Evolutionary conservation across 371 early-diverging fungal genomes (phyloP), one percentile per base, ranked within the genome.

Genomic region (Funneliformis caledonium): DNA sequence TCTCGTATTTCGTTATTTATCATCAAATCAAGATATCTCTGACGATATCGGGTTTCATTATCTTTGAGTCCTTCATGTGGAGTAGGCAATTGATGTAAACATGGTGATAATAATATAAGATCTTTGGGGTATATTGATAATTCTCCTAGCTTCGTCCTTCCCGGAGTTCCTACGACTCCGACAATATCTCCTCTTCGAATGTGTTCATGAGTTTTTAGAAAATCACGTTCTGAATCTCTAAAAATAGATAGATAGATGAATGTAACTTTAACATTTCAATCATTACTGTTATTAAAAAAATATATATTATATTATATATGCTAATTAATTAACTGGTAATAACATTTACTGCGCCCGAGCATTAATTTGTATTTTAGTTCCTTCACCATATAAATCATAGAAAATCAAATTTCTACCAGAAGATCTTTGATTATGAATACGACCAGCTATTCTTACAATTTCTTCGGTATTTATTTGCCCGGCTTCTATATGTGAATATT

Each of bases 121-220:
- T 96, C 93, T 83, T 88, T 88, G 82, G 97, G 95, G 90, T 97
- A 96, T 75, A 99, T 94, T 78, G 99, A 98, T 68, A 99, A 91
- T 87, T 99, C 99, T 78, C 99, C 99, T 82, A 90, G 92, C 12
- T 72, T 62, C 9, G 81, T 59, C 37, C 81, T 81, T 26, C 83
- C 81, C 5, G 75, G 65, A 91, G 31, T 72, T 50, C 83, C 83
- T 33, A 83, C 85, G 47, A 98, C 97, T 82, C 99, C 99, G 76
- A 99, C 94, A 83, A 99, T 95, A 86, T 99, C 99, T 84, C 99
- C 99, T 86, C 99, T 94, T 81, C 93, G 93, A 31, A 99, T 86
- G 72, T 89, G 82, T 74, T 95, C 94, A 85, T 97, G 96, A 50
- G 92, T 89, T 78, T 89, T 89, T 62, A 88, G 86, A 85, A 96